Evolutionary conservation across 306 rosid genomes (phyloP), one percentile per base, ranked within the genome.

Genomic region (Glycine tomentella): DNA sequence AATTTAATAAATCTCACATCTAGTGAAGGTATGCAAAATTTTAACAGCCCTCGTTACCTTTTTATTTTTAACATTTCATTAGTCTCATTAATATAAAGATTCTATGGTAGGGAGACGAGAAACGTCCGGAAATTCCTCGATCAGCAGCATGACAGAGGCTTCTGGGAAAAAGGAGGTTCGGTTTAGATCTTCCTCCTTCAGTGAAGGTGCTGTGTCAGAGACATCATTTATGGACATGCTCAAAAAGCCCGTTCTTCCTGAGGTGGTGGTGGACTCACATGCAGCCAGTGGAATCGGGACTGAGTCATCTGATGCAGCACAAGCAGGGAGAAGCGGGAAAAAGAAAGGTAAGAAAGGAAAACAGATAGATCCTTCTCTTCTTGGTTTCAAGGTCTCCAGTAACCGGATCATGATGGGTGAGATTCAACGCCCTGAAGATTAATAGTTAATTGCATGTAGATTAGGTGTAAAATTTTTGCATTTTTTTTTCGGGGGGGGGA

Each of bases 271-370:
- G 58, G 95, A 91, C 57, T 48, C 74, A 12, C 91, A 91, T 81
- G 51, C 76, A 15, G 72, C 59, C 59, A 49, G 79, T 13, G 91
- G 87, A 59, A 77, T 68, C 0, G 86, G 74, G 9, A 16, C 49
- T 1, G 95, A 91, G 80, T 20, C 86, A 8, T 70, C 80, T 14
- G 95, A 91, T 72, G 83, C 81, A 31, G 83, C 86, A 9, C 94
- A 88, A 78, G 80, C 84, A 2, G 91, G 87, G 12, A 84, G 93
- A 16, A 80, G 83, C 40, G 90, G 89, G 72, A 91, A 89, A 80
- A 91, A 89, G 91, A 91, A 91, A 74, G 95, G 95, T 69, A 91
- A 89, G 90, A 91, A 89, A 74, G 95, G 95, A 73, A 91, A 89
- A 15, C 93, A 91, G 83, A 89, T 91, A 44, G 93, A 91, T 81